phyloP scores from a whole-genome alignment of 257 asterid species.

The Cruciata laevipes region DNA sequence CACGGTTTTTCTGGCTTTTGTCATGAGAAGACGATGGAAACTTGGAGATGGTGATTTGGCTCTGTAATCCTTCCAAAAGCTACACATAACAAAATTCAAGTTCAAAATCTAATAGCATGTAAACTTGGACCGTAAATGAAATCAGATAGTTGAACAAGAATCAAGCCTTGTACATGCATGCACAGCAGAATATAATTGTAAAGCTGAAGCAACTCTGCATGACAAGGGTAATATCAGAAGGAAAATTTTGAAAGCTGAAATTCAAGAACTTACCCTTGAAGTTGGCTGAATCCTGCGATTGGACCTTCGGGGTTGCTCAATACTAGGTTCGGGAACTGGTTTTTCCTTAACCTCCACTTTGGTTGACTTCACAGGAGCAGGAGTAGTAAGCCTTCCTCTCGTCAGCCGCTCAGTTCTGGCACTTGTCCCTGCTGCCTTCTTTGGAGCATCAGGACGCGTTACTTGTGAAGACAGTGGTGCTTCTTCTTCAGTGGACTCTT shows the following conservation, averaged over 20 bases:
- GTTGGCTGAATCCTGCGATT: constrained; percentile 95
- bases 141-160: background rate
- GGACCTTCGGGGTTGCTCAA: constrained; percentile 93
- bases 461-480: constrained; percentile 45
- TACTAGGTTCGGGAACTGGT: constrained; percentile 28
- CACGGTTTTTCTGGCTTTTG: constrained; percentile 49
- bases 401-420: constrained; percentile 42
- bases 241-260: background rate
- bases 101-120: background rate
- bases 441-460: constrained; percentile 31
- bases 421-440: constrained; percentile 38
- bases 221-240: background rate
- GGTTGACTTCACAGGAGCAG: constrained; percentile 36
- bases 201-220: background rate
- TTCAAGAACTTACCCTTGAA: constrained; percentile 57
- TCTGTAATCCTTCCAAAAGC: constrained; percentile 94
- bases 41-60: constrained; percentile 63
- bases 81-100: constrained; percentile 27
- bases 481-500: constrained; percentile 40
- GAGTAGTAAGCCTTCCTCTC: constrained; percentile 40
- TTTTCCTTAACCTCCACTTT: constrained; percentile 41
- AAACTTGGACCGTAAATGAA: background rate
- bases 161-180: background rate
- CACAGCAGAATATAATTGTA: background rate
- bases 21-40: constrained; percentile 63